phyloP scores from a whole-genome alignment of 1,284 basidiomycete genomes.

The Ustilago trichophora region DNA sequence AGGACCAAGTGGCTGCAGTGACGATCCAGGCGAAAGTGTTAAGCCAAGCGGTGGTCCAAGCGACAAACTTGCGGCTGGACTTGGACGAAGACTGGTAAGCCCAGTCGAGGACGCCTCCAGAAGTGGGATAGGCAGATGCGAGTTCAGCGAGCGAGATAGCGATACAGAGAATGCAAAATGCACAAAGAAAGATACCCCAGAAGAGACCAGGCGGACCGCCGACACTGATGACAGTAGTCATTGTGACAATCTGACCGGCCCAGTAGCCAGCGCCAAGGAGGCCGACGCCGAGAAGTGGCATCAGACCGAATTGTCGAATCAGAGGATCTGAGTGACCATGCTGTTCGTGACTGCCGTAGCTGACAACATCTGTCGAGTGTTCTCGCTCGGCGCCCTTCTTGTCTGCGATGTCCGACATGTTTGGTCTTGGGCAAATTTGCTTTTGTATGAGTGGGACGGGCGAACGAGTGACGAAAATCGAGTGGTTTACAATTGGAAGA shows the following conservation, averaged over 20 bases:
- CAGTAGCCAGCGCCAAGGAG: conserved; percentile 32
- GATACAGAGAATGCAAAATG: conserved; percentile 30
- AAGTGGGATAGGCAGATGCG: conserved; percentile 24
- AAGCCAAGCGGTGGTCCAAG: conserved; percentile 34
- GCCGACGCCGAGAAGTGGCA: conserved; percentile 29
- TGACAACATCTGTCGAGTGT: conserved; percentile 15
- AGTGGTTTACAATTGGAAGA: no score
- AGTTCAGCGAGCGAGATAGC: conserved; percentile 36
- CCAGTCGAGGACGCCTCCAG: conserved; percentile 31
- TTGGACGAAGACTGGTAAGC: conserved; percentile 28
- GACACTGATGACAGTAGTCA: conserved; percentile 27
- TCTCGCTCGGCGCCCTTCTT: conserved; percentile 6
- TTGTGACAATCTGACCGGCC: conserved; percentile 32
- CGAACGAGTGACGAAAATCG: no score
- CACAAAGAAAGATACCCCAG: conserved; percentile 26
- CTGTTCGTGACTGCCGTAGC: conserved; percentile 11
- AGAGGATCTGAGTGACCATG: conserved; percentile 10
- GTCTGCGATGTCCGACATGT: conserved; percentile 18
- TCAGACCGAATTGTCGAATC: conserved; percentile 28
- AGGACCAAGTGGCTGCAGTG: conserved; percentile 26
- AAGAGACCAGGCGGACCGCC: conserved; percentile 31
- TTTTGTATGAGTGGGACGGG: no score
- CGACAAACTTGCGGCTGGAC: conserved; percentile 28
- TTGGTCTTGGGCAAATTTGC: no score
- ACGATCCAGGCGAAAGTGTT: conserved; percentile 39